phyloP scores from a whole-genome alignment of 371 early-diverging fungal genomes.

The Dichotomocladium elegans region DNA sequence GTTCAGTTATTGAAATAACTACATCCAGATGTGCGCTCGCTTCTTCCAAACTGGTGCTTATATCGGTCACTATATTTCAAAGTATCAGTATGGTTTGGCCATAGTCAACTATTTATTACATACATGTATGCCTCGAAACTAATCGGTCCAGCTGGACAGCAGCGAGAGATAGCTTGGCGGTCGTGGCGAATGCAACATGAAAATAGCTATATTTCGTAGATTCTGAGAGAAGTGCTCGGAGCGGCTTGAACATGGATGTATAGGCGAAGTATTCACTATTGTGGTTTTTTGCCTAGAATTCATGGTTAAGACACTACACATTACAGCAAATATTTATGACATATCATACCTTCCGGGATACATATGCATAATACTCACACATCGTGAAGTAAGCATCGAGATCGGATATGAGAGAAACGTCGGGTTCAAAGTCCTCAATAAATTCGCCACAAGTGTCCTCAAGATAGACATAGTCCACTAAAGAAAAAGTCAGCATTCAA shows the following conservation, averaged over 20 bases:
- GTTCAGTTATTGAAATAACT: neutral
- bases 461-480: slow-evolving; percentile 19
- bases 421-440: slow-evolving; percentile 10
- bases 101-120: neutral
- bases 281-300: slow-evolving; percentile 20
- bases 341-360: slow-evolving; percentile 25
- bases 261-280: slow-evolving; percentile 25
- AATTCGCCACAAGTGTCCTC: slow-evolving; percentile 19
- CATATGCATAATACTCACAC: slow-evolving; percentile 39
- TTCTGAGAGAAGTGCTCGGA: slow-evolving; percentile 8
- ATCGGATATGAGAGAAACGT: slow-evolving; percentile 14
- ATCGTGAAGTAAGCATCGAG: slow-evolving; percentile 31
- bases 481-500: neutral
- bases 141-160: slow-evolving; percentile 31
- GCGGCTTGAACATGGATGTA: slow-evolving; percentile 21
- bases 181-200: slow-evolving; percentile 28
- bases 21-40: slow-evolving; percentile 11
- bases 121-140: slow-evolving; percentile 15
- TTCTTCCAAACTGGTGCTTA: slow-evolving; percentile 19
- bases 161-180: slow-evolving; percentile 25
- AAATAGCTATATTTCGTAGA: slow-evolving; percentile 14
- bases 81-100: neutral
- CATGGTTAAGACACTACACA: neutral
- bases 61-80: slow-evolving; percentile 14
- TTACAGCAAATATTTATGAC: neutral